Evolutionary conservation across 1,139 yeast species (phyloP).

Genomic region (Sugiyamaella pinicola): DNA sequence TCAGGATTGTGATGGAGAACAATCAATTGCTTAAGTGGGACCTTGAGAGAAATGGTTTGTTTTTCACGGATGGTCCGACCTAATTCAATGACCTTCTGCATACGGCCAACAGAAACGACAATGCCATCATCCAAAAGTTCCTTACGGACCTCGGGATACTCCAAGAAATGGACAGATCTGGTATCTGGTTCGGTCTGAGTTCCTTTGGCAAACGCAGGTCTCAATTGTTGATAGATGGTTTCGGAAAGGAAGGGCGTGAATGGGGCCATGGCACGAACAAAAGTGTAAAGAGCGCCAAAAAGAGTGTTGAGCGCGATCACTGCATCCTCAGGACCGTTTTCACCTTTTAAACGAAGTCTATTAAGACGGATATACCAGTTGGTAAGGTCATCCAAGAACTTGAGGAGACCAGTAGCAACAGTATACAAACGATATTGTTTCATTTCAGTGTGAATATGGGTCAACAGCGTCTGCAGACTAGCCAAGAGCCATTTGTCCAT

Average conservation of each 20-base stretch:
- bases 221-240: constrained; percentile 77
- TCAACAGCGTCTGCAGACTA: constrained; percentile 85
- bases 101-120: constrained; percentile 75
- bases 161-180: constrained; percentile 89
- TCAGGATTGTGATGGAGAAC: constrained; percentile 77
- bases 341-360: constrained; percentile 97
- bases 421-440: constrained; percentile 84
- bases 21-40: constrained; percentile 87
- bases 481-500: constrained; percentile 99
- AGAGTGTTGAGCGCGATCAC: constrained; percentile 84
- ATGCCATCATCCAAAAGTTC: constrained; percentile 76
- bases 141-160: constrained; percentile 83
- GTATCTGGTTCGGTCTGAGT: constrained; percentile 52
- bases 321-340: constrained; percentile 81
- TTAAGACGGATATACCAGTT: constrained; percentile 99
- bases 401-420: constrained; percentile 88
- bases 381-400: constrained; percentile 90
- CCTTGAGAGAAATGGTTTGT: constrained; percentile 89
- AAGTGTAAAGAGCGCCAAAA: constrained; percentile 83
- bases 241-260: constrained; percentile 97
- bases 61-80: constrained; percentile 97
- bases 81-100: constrained; percentile 95
- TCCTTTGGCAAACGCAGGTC: constrained; percentile 57
- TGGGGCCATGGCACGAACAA: constrained; percentile 97
- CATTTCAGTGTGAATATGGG: constrained; percentile 89